Evolutionary conservation across 495 filamentous ascomycete species (phyloP).

Genomic region (Wilcoxina mikolae): DNA sequence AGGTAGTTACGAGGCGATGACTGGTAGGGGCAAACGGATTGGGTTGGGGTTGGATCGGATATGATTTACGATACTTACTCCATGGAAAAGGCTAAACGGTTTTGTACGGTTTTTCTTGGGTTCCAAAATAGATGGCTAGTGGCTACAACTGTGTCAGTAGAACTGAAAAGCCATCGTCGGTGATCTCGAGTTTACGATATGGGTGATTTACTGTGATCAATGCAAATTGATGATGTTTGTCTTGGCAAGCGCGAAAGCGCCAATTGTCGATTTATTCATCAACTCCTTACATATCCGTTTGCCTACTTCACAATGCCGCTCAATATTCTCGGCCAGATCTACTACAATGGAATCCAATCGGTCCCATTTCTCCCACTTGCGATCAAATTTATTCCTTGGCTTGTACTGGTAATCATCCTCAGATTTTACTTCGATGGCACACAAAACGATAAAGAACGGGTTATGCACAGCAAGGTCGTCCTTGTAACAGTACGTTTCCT

Average conservation of each 20-base stretch:
- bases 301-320: conserved; percentile 52
- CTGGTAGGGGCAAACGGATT: conserved; percentile 3
- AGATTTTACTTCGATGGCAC: conserved; percentile 71
- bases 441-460: conserved; percentile 57
- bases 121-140: conserved; percentile 3
- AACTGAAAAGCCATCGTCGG: no score
- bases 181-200: not conserved
- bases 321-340: conserved; percentile 46
- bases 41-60: conserved; percentile 2
- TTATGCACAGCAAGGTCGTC: conserved; percentile 83
- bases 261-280: not conserved
- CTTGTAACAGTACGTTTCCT: conserved; percentile 59
- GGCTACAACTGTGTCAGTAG: conserved; percentile 1
- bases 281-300: not conserved
- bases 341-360: conserved; percentile 48
- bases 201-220: not conserved
- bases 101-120: conserved; percentile 1
- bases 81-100: conserved; percentile 6
- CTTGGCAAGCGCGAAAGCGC: not conserved
- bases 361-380: conserved; percentile 50
- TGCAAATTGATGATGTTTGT: not conserved
- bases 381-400: conserved; percentile 44
- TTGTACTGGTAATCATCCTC: conserved; percentile 46
- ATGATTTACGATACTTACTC: not conserved
- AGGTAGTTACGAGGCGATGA: conserved; percentile 6